Percentiles rank a stretch among this genome's conserved stretches.
Evolutionary conservation across 768 basidiomycete genomes (phyloP).

Genomic region (Suillus bovinus): DNA sequence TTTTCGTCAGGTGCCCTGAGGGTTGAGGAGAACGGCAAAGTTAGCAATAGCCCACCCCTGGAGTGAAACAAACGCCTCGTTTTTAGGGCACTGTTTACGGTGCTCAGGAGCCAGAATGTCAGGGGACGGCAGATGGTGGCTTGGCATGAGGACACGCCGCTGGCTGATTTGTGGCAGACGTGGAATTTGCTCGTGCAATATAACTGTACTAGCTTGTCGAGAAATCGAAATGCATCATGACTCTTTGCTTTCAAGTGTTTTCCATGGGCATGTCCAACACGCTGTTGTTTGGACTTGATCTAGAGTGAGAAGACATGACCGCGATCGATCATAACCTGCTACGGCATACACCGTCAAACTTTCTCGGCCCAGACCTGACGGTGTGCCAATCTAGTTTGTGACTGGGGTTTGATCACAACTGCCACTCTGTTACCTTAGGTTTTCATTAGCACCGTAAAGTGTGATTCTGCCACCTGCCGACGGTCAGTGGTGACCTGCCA

Average conservation of each 20-base stretch:
- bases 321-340: neutral
- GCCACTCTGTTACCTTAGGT: neutral
- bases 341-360: neutral
- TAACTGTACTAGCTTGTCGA: neutral
- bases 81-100: too few relatives aligned
- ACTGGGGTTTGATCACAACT: neutral
- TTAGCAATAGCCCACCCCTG: slow-evolving; percentile 15
- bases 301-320: neutral
- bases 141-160: neutral
- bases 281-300: neutral
- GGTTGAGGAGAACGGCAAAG: slow-evolving; percentile 41
- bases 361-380: neutral
- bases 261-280: neutral
- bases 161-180: neutral
- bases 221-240: neutral
- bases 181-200: neutral
- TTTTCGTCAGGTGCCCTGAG: slow-evolving; percentile 83
- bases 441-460: neutral
- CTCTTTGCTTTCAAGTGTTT: neutral
- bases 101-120: too few relatives aligned
- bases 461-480: neutral
- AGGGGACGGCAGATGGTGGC: neutral
- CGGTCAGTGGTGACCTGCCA: neutral
- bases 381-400: neutral
- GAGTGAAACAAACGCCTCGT: too few relatives aligned